Conservation (phyloP, 2,329 filamentous ascomycete genomes). For the Phaeosphaeria sp. region DNA sequence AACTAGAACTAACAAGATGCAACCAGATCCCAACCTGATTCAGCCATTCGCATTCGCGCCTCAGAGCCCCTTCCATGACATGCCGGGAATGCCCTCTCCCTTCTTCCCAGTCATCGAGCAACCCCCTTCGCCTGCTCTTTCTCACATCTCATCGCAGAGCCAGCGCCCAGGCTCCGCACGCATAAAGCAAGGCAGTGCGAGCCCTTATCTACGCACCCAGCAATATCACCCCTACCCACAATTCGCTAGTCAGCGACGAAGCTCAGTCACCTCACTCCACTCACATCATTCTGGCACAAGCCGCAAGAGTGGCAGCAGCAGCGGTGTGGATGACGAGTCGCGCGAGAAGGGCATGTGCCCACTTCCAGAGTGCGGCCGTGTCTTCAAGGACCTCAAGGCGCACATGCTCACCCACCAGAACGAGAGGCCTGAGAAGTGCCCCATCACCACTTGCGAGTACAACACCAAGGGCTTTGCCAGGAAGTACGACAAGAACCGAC, state of each 20-base stretch:
- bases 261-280: constrained; percentile 74
- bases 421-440: constrained; percentile 92
- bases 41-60: constrained; percentile 56
- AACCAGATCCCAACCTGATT: constrained; percentile 64
- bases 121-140: constrained; percentile 70
- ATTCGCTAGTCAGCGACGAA: constrained; percentile 61
- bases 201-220: constrained; percentile 69
- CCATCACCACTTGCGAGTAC: constrained; percentile 90
- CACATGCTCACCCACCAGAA: constrained; percentile 94
- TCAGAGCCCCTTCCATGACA: constrained; percentile 52
- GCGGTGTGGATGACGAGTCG: constrained; percentile 47
- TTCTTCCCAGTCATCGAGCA: constrained; percentile 52
- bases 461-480: constrained; percentile 90
- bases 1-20: constrained; percentile 18
- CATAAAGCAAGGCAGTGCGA: constrained; percentile 64
- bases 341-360: constrained; percentile 80
- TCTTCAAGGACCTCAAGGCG: constrained; percentile 90
- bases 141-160: constrained; percentile 58
- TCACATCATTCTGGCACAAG: constrained; percentile 69
- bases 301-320: constrained; percentile 53
- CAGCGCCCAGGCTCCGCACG: constrained; percentile 50
- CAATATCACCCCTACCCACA: constrained; percentile 62
- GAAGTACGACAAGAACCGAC: constrained; percentile 96
- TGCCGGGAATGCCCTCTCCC: constrained; percentile 49
- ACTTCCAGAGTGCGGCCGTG: constrained; percentile 81